Conservation (phyloP, 1,139 yeast species). For the Blastobotrys apis region DNA sequence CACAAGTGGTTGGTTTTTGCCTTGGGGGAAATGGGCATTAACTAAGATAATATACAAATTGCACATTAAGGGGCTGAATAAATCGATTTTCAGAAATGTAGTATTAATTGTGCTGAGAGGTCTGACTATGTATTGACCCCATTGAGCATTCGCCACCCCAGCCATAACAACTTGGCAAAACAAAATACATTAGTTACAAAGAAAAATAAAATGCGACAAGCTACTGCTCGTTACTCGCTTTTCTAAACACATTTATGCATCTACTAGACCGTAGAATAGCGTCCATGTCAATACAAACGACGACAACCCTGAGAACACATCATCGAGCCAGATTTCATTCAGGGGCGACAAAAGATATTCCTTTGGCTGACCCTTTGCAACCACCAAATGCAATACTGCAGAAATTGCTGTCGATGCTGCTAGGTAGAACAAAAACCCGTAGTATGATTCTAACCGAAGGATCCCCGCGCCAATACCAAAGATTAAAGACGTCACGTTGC, state of each 20-base stretch:
- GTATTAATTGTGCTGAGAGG: too few relatives aligned
- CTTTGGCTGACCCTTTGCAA: constrained; percentile 44
- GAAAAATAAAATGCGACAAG: too few relatives aligned
- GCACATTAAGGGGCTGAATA: too few relatives aligned
- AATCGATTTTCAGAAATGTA: too few relatives aligned
- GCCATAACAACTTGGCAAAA: too few relatives aligned
- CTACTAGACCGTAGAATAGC: constrained; percentile 61
- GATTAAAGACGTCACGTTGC: constrained; percentile 61
- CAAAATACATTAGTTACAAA: too few relatives aligned
- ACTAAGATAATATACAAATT: too few relatives aligned
- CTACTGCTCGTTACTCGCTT: too few relatives aligned
- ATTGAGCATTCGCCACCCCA: too few relatives aligned
- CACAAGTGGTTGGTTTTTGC: too few relatives aligned
- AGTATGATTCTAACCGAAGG: constrained; percentile 57
- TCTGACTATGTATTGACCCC: too few relatives aligned
- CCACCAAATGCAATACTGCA: constrained; percentile 40
- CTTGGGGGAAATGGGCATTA: too few relatives aligned
- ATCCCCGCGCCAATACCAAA: constrained; percentile 73
- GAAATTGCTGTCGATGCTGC: constrained; percentile 47
- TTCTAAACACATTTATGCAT: constrained; percentile 37
- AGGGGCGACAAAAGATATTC: constrained; percentile 53
- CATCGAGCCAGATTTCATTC: constrained; percentile 52
- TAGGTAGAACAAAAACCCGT: constrained; percentile 60
- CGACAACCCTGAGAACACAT: constrained; percentile 55
- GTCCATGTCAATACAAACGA: constrained; percentile 87